Base-by-base conservation (phyloP, 2,329 filamentous ascomycete genomes). In the Dryadomyces sulphureus region DNA sequence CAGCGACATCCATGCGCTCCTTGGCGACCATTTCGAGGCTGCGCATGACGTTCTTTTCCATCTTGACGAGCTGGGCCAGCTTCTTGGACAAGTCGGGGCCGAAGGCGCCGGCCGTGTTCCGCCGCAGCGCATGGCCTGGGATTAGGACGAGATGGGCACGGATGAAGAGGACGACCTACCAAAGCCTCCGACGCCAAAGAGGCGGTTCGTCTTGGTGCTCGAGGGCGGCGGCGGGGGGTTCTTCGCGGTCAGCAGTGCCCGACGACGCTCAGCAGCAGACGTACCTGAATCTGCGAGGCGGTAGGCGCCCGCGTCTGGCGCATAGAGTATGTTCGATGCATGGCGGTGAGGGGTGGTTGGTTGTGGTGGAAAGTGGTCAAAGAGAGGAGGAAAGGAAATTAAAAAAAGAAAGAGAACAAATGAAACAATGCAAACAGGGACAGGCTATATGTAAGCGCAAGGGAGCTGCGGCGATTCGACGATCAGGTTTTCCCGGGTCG, bases 11-110 rank as follows among this genome's bases (percentile, higher is more conserved):
- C 88, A 96, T 96, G 57, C 92, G 81, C 73, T 98, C 92, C 59
- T 88, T 82, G 40, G 88, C 88, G 45, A 96, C 92, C 43, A 87
- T 75, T 63, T 98, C 92, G 74, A 96, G 81, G 63, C 88, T 95
- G 65, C 92, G 87, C 92, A 98, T 98, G 48, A 95, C 86, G 62
- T 98, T 96, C 80, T 98, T 98, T 71, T 98, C 92, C 92, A 98
- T 98, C 78, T 98, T 98, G 53, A 98, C 92, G 45, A 98, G 77
- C 69, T 94, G 86, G 36, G 89, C 87, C 52, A 98, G 81, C 76
- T 98, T 98, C 77, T 94, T 95, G 49, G 92, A 84, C 49, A 98
- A 80, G 59, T 98, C 92, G 48, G 89, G 77, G 52, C 77, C 76
- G 54, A 87, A 88, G 56, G 83, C 81, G 54, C 84, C 84, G 52